A percentile compares a stretch with the other conserved stretches of the same genome.
These are phyloP conservation scores for Sisymbrium altissimum DNA, from an alignment of 345 rosid species.

Conservation along the genomic window DNA sequence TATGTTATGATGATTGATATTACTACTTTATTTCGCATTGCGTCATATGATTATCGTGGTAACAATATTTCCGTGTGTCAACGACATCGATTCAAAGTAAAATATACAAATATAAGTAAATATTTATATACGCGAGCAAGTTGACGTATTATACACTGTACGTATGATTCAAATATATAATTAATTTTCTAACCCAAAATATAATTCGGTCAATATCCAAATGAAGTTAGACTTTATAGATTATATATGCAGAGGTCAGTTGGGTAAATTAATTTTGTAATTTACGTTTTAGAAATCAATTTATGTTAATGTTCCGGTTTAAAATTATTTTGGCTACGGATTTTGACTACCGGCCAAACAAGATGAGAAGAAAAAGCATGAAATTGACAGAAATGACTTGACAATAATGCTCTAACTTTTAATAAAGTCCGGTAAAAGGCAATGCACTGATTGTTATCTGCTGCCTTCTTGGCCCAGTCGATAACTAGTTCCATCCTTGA, in stretches of 20 bases:
- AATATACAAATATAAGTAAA: neutral
- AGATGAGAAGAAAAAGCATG: constrained; percentile 19
- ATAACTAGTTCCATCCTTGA: neutral
- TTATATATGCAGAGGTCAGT: neutral
- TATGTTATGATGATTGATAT: constrained; percentile 6
- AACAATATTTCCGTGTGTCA: constrained; percentile 13
- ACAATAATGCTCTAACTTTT: constrained; percentile 20
- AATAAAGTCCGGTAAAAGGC: constrained; percentile 1
- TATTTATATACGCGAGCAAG: neutral
- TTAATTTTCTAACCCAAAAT: neutral
- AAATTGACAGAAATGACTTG: constrained; percentile 28
- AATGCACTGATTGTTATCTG: neutral
- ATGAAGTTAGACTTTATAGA: neutral
- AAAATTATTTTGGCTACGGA: neutral
- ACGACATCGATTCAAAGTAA: constrained; percentile 5
- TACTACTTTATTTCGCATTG: constrained; percentile 20
- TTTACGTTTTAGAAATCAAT: neutral
- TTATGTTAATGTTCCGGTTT: neutral
- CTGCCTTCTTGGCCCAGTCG: neutral
- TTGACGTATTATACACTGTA: constrained; percentile 18
- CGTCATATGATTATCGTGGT: constrained; percentile 23
- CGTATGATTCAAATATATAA: neutral
- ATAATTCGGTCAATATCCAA: neutral
- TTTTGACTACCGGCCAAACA: constrained; percentile 8
- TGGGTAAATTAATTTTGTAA: neutral